Evolutionary conservation across 305 asterid genomes (phyloP).

Genomic region (Euphrasia arctica): DNA sequence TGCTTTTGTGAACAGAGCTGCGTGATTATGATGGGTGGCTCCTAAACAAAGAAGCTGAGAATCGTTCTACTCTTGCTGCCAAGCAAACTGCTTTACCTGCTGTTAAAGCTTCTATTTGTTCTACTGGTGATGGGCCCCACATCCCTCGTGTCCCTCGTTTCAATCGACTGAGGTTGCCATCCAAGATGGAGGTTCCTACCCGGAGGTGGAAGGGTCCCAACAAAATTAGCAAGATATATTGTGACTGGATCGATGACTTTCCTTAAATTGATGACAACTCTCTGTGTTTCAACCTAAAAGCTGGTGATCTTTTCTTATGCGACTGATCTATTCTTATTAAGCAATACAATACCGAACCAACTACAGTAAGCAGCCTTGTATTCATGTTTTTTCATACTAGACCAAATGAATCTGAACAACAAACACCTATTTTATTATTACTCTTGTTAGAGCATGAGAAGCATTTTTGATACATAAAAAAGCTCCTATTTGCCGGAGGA

Average conservation of each 20-base stretch:
- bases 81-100: slow-evolving; percentile 13
- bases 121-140: neutral
- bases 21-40: slow-evolving; percentile 34
- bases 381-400: too few relatives aligned
- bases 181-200: slow-evolving; percentile 35
- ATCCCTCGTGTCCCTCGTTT: neutral
- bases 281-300: too few relatives aligned
- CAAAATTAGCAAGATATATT: slow-evolving; percentile 49
- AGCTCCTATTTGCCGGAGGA: too few relatives aligned
- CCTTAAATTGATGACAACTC: too few relatives aligned
- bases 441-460: too few relatives aligned
- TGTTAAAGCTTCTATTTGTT: neutral
- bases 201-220: slow-evolving; percentile 53
- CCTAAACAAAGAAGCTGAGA: slow-evolving; percentile 28
- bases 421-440: too few relatives aligned
- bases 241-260: slow-evolving; percentile 35
- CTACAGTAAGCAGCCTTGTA: too few relatives aligned
- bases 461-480: too few relatives aligned
- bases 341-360: too few relatives aligned
- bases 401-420: too few relatives aligned
- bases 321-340: too few relatives aligned
- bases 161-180: slow-evolving; percentile 1
- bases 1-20: slow-evolving; percentile 33
- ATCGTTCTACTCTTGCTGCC: slow-evolving; percentile 27
- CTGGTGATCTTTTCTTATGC: too few relatives aligned